A percentile compares a stretch with the other conserved stretches of the same genome.
Conservation (phyloP, 2,329 filamentous ascomycete genomes). For the Colletotrichum sp. region DNA sequence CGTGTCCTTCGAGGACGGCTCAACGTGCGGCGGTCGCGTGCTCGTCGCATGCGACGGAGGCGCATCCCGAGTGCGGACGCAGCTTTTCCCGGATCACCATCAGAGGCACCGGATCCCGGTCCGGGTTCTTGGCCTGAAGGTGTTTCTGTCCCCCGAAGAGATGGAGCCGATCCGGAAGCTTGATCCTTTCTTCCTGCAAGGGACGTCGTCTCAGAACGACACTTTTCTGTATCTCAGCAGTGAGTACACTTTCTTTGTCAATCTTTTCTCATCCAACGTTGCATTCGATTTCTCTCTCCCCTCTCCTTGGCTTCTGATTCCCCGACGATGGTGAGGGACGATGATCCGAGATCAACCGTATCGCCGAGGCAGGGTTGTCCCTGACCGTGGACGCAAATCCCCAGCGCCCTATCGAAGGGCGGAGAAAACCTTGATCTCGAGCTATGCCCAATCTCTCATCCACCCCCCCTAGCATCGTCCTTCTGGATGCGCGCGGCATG, state of each 20-base stretch:
- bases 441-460: neutral
- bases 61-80: conserved; percentile 45
- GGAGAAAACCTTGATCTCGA: neutral
- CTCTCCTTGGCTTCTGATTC: neutral
- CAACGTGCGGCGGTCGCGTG: conserved; percentile 43
- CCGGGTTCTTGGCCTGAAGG: conserved; percentile 51
- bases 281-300: neutral
- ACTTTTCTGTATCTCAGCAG: conserved; percentile 59
- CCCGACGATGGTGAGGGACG: neutral
- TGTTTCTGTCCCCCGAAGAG: conserved; percentile 44
- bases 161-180: conserved; percentile 47
- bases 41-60: conserved; percentile 58
- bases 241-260: conserved; percentile 28
- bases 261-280: neutral
- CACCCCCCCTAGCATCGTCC: neutral
- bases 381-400: neutral
- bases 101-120: conserved; percentile 50
- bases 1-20: conserved; percentile 52
- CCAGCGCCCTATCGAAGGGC: neutral
- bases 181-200: conserved; percentile 62
- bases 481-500: neutral
- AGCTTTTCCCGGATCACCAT: conserved; percentile 36
- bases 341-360: neutral
- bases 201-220: conserved; percentile 54
- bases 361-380: neutral